Conservation (phyloP, 176 grass and related monocot species). For the Sorghum bicolor region DNA sequence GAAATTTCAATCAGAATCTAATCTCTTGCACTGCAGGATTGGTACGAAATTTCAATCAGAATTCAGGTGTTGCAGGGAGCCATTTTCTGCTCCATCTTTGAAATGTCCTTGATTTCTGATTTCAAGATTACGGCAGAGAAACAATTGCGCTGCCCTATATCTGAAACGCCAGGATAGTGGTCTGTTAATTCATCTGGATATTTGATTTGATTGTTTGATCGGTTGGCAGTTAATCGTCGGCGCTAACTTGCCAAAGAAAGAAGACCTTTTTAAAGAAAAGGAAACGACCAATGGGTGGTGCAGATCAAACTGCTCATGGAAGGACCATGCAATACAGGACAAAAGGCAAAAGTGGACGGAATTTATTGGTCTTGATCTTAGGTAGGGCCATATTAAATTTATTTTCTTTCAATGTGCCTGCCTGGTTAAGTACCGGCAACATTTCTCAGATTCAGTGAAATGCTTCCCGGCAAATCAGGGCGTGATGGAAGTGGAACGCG, state of each 20-base stretch:
- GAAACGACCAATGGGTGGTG: neutral
- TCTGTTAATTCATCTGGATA: neutral
- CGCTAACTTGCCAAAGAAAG: neutral
- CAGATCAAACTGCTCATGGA: neutral
- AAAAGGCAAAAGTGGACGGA: conserved; percentile 5
- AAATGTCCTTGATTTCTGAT: neutral
- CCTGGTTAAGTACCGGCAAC: neutral
- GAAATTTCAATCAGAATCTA: neutral
- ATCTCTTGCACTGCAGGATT: neutral
- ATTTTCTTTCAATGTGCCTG: neutral
- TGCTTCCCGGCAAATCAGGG: neutral
- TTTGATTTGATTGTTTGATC: conserved; percentile 2
- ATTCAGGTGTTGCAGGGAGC: neutral
- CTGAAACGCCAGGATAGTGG: neutral
- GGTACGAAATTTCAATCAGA: neutral
- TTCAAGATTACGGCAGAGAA: neutral
- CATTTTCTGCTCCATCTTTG: neutral
- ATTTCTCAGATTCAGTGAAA: conserved; percentile 10
- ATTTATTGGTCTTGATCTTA: conserved; percentile 27
- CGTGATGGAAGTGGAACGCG: neutral
- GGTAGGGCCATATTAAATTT: neutral
- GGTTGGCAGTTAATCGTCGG: neutral
- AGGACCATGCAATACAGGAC: conserved; percentile 12
- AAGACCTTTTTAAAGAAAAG: neutral
- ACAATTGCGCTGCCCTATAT: neutral